phyloP scores from a whole-genome alignment of 257 asterid species.

The Lithospermum erythrorhizon region DNA sequence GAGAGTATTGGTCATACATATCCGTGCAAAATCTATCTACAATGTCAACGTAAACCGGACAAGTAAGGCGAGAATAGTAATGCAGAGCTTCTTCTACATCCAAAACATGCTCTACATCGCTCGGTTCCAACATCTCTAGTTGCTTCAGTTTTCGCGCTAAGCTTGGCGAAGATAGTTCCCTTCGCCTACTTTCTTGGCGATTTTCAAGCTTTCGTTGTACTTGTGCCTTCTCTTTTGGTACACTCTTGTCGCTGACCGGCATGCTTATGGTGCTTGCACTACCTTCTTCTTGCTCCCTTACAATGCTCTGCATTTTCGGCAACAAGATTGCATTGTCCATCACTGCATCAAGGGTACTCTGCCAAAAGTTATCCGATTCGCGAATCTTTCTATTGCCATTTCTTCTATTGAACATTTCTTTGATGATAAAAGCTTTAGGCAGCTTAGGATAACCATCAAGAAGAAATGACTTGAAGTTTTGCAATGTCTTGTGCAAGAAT shows the following conservation, averaged over 20 bases:
- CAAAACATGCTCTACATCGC: conserved; percentile 52
- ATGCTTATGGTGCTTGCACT: conserved; percentile 17
- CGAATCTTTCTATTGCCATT: conserved; percentile 19
- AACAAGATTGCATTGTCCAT: background rate
- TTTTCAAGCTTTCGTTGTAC: conserved; percentile 6
- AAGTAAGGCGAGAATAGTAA: conserved; percentile 50
- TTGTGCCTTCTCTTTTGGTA: conserved; percentile 2
- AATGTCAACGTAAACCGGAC: conserved; percentile 53
- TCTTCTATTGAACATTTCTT: conserved; percentile 18
- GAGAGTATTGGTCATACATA: conserved; percentile 36
- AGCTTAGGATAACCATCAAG: conserved; percentile 32
- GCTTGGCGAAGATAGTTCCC: conserved; percentile 10
- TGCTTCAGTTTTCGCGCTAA: conserved; percentile 53
- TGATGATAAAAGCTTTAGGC: conserved; percentile 21
- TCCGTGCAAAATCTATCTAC: conserved; percentile 59
- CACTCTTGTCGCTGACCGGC: conserved; percentile 16
- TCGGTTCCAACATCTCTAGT: conserved; percentile 59
- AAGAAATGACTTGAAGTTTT: conserved; percentile 35
- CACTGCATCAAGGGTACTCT: conserved; percentile 10
- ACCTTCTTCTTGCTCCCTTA: conserved; percentile 20
- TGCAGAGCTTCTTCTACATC: conserved; percentile 80
- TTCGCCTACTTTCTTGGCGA: conserved; percentile 12
- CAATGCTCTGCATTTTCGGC: background rate
- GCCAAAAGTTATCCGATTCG: conserved; percentile 34
- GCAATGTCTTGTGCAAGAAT: conserved; percentile 30